Percentiles rank a stretch among this genome's conserved stretches.
These are phyloP conservation scores for Keithomyces neogunnii DNA, from an alignment of 2,329 filamentous ascomycete species.

Conservation along the genomic window DNA sequence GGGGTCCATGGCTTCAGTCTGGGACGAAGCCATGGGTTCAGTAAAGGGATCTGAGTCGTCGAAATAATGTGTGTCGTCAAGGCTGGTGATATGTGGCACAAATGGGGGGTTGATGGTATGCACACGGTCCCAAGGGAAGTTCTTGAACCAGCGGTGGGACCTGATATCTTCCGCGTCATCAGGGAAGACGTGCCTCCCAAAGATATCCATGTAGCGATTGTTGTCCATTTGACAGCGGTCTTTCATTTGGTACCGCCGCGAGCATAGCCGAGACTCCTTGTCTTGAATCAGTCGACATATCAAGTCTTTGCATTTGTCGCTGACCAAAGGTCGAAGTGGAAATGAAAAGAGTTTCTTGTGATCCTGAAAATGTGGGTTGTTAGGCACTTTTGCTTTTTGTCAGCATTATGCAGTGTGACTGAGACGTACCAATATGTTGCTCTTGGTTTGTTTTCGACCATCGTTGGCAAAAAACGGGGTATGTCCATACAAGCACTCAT, in stretches of 20 bases:
- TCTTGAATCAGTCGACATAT: conserved; percentile 65
- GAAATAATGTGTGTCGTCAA: conserved; percentile 81
- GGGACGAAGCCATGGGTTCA: conserved; percentile 46
- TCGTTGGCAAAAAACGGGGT: conserved; percentile 84
- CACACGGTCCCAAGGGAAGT: conserved; percentile 68
- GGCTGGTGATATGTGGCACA: conserved; percentile 59
- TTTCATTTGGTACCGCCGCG: conserved; percentile 62
- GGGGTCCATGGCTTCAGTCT: conserved; percentile 20
- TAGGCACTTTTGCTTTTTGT: background rate
- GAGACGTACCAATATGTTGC: conserved; percentile 64
- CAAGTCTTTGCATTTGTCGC: conserved; percentile 66
- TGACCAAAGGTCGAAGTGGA: conserved; percentile 57
- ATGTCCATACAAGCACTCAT: conserved; percentile 86
- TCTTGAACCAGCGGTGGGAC: conserved; percentile 74
- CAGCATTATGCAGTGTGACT: background rate
- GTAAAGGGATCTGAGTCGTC: conserved; percentile 70
- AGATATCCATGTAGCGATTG: conserved; percentile 13
- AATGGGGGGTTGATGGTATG: conserved; percentile 69
- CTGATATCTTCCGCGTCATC: conserved; percentile 89
- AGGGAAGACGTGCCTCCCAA: conserved; percentile 61
- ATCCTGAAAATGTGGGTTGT: conserved; percentile 35
- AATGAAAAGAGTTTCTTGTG: conserved; percentile 65
- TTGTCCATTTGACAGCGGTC: conserved; percentile 33
- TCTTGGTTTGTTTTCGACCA: conserved; percentile 70
- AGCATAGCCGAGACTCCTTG: conserved; percentile 68